Conservation (phyloP, 176 grass and related monocot species). For the Carex pumila region DNA sequence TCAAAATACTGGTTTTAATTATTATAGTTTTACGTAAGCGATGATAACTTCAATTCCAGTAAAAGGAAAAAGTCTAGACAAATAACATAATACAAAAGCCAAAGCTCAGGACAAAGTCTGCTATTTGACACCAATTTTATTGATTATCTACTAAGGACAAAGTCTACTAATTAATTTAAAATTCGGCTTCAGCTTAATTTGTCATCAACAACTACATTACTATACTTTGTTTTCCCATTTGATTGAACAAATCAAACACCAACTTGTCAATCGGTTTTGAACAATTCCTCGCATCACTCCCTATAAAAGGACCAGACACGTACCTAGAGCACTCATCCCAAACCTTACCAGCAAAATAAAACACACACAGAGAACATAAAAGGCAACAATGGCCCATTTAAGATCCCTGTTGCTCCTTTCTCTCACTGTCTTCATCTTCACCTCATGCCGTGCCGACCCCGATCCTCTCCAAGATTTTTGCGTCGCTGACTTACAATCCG, state of each 20-base stretch:
- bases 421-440: neutral
- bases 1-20: no score
- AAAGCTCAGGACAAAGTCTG: no score
- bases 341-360: neutral
- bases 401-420: neutral
- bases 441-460: constrained; percentile 37
- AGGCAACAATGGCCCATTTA: neutral
- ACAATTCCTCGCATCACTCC: neutral
- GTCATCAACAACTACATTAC: neutral
- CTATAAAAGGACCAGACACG: neutral
- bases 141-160: no score
- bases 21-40: no score
- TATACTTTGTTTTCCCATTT: neutral
- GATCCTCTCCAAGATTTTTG: constrained; percentile 78
- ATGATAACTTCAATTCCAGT: no score
- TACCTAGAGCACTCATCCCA: neutral
- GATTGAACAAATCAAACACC: neutral
- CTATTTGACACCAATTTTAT: no score
- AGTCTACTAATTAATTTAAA: no score
- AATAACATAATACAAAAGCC: no score
- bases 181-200: neutral
- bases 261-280: neutral
- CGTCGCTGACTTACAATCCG: neutral
- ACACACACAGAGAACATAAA: neutral
- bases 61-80: no score